Base-by-base conservation (phyloP, 768 basidiomycete species). In the Lactarius sp. region DNA sequence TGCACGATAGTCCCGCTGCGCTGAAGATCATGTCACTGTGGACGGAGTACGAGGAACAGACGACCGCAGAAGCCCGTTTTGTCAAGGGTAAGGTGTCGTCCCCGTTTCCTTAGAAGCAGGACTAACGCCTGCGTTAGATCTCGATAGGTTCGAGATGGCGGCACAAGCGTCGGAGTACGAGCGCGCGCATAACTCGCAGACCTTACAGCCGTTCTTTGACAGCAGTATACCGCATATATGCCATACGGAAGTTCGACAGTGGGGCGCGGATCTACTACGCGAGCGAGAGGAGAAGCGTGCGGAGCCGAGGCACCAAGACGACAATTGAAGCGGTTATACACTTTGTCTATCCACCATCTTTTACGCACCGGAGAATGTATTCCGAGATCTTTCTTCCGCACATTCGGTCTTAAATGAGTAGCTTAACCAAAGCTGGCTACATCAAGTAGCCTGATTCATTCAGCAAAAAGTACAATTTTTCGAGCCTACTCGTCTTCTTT, bases 91-190 rank as follows among this genome's bases (percentile, higher is more conserved):
- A 60, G 16, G 16, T 27, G 14, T 57, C 42, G 27, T 27, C 12
- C 22, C 16, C 27, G 36, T 18, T 58, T 10, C 2, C 3, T 31
- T 36, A 34, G 57, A 12, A 16, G 18, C 16, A 12, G 1, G n/a
- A n/a, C 31, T 63, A 8, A 55, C 18, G 5, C 27, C 22, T 14
- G 18, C 6, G 2, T 41, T 47, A 93, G 92, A 95, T 71, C 79
- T 94, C 5, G 92, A 95, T 71, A 80, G 89, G 6, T 86, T 93
- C 60, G 92, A 95, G 73, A 89, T 95, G 88, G 90, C 90, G 0
- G 77, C 85, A 0, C 92, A 95, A 81, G 91, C 90, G 0, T 74
- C 80, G 0, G 89, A 92, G 71, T 93, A 94, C 66, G 92, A 90
- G 70, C 77, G 76, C 51, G 77, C 75, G 9, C 80, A 86, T 39